Evolutionary conservation across 2,329 filamentous ascomycete genomes (phyloP), one percentile per base, ranked within the genome.

Genomic region (Colletotrichum scovillei): DNA sequence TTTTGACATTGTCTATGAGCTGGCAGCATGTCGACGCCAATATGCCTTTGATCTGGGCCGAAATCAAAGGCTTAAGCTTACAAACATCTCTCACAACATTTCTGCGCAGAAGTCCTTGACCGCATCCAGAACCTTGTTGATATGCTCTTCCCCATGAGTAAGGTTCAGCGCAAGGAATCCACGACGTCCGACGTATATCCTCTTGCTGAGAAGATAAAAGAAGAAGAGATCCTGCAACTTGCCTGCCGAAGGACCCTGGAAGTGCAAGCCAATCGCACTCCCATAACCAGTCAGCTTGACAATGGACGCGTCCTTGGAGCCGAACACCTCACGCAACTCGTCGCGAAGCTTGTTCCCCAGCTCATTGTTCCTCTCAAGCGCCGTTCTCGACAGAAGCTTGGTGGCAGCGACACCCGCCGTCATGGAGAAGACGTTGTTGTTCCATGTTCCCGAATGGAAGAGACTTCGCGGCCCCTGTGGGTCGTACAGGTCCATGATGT

Each of bases 401-500:
- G 74, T 67, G 12, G 70, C 75, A 14, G 69, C 73, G 5, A 69
- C 62, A 3, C 75, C 75, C 5, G 75, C 73, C 9, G 74, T 72
- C 74, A 76, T 76, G 24, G 71, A 75, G 38, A 76, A 76, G 19
- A 72, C 58, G 63, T 76, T 73, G 42, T 76, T 73, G 59, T 74
- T 69, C 75, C 75, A 75, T 8, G 74, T 75, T 2, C 75, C 74
- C 24, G 75, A 76, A 57, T 75, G 74, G 9, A 67, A 69, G 42
- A 66, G 52, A 14, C 78, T 72, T 11, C 35, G 73, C 30, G 49
- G 63, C 22, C 76, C 60, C 84, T 82, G 78, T 11, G 89, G 88
- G 76, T 90, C 88, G 76, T 89, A 92, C 7, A 88, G 78, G 0
- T 80, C 79, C 89, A 93, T 92, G 73, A 93, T 85, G 5, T 89